Evolutionary conservation across 1,284 basidiomycete genomes (phyloP), one percentile per base, ranked within the genome.

Genomic region (Hymenochaete sp.): DNA sequence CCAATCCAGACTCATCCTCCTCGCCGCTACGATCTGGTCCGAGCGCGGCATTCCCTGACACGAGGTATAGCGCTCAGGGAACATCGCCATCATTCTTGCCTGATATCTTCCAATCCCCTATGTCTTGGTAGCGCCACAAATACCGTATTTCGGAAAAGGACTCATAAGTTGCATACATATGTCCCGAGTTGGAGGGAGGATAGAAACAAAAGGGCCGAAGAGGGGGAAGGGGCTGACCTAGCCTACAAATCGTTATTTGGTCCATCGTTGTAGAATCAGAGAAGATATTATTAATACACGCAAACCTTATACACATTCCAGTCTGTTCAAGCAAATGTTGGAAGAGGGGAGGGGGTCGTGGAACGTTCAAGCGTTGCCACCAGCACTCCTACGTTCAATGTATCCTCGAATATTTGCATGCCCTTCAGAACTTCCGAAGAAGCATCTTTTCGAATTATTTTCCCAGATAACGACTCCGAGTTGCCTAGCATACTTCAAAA

Each of bases 381-480:
- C 36, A n/a, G 63, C 55, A 1, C 72, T 75, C 55, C 78, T 66
- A 54, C 83, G 69, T 61, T 87, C 82, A 54, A 89, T 87, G 62
- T 86, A 90, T 25, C 75, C 79, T 57, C 79, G 75, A 57, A 91
- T 82, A 55, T 82, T 83, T 24, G 72, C 67, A 59, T 92, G 89
- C 0, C 89, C 89, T 38, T 87, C 86, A 28, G 78, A 57, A 51
- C 75, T 85, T 16, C 84, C 86, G 66, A 95, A 93, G 67, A 95
- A 87, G 63, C 79, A 82, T 48, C 88, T 73, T 56, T 79, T 80
- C 25, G 67, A 56, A 21, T 72, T 56, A 55, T 75, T 80, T 65
- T 86, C 79, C 85, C 84, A 93, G 39, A 93, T 57, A 19, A 95
- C 79, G 31, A 89, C 80, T 45, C 78, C 79, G 27, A 93, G 66